Percentiles rank a stretch among this genome's conserved stretches.
Conservation (phyloP, 2,329 filamentous ascomycete species). For the Waltergamsia citrina region DNA sequence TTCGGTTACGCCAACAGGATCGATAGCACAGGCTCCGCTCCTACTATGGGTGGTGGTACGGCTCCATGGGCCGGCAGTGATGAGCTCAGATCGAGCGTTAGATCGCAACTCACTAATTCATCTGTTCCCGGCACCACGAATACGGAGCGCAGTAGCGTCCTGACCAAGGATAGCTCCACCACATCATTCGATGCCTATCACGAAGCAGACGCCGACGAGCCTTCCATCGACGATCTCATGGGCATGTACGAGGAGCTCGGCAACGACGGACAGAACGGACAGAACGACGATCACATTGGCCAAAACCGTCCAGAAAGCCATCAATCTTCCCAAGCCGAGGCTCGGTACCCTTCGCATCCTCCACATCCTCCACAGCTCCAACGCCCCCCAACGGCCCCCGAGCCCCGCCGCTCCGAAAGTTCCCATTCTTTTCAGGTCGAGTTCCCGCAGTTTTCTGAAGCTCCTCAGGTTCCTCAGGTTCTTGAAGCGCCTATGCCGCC, state of each 20-base stretch:
- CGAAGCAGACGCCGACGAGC: conserved; percentile 32
- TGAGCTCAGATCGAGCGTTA: conserved; percentile 45
- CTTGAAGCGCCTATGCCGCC: too few species aligned
- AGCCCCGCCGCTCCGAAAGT: too few species aligned
- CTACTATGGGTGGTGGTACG: conserved; percentile 19
- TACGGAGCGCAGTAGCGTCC: conserved; percentile 76
- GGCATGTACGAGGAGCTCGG: conserved; percentile 58
- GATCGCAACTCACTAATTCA: conserved; percentile 45
- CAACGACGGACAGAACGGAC: conserved; percentile 26
- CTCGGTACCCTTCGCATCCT: too few species aligned
- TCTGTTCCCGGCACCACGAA: conserved; percentile 50
- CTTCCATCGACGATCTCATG: conserved; percentile 60
- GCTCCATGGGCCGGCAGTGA: conserved; percentile 40
- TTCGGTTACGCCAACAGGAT: conserved; percentile 13
- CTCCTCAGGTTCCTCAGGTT: too few species aligned
- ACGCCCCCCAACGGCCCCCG: too few species aligned
- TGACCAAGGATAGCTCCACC: conserved; percentile 70
- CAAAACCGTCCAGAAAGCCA: too few species aligned
- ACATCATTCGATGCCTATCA: conserved; percentile 42
- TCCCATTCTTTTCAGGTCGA: too few species aligned
- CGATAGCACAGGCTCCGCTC: conserved; percentile 28
- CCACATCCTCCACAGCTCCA: too few species aligned
- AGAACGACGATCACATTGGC: conserved; percentile 2
- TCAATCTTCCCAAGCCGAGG: too few species aligned
- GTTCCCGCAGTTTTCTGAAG: too few species aligned